A percentile compares a stretch with the other conserved stretches of the same genome.
Conservation (phyloP, 352 stramenopile species). For the Phytophthora citricola region DNA sequence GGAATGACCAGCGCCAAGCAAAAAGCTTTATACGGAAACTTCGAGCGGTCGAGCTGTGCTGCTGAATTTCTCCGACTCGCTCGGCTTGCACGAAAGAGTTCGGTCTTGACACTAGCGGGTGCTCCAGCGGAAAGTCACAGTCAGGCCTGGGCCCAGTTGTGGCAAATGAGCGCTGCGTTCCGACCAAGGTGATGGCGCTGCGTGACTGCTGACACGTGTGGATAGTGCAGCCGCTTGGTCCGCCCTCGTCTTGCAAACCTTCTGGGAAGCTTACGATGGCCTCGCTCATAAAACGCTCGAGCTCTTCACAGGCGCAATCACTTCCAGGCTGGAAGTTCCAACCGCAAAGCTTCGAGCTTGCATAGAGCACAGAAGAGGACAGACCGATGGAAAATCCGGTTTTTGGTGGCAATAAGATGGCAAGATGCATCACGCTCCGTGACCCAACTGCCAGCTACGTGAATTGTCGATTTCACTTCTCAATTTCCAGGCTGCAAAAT, state of each 20-base stretch:
- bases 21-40: too few relatives aligned
- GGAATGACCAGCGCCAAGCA: constrained; percentile 1
- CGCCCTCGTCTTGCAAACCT: constrained; percentile 31
- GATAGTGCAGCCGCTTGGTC: constrained; percentile 21
- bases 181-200: constrained; percentile 8
- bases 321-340: neutral
- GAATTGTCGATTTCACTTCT: too few relatives aligned
- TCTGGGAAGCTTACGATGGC: constrained; percentile 29
- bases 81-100: constrained; percentile 6
- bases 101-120: constrained; percentile 22
- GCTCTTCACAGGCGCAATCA: constrained; percentile 27
- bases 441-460: too few relatives aligned
- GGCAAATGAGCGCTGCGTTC: constrained; percentile 6
- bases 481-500: too few relatives aligned
- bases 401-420: neutral
- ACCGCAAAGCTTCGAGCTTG: constrained; percentile 16
- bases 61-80: constrained; percentile 26
- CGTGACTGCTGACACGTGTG: constrained; percentile 6
- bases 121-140: constrained; percentile 11
- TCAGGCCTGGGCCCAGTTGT: neutral
- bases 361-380: constrained; percentile 35
- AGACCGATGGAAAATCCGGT: constrained; percentile 30
- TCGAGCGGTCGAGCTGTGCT: constrained; percentile 1
- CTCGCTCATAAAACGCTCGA: constrained; percentile 27
- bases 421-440: neutral